Percentiles rank a stretch among this genome's conserved stretches.
Evolutionary conservation across 257 asterid genomes (phyloP).

Genomic region (Solanum sitiens): DNA sequence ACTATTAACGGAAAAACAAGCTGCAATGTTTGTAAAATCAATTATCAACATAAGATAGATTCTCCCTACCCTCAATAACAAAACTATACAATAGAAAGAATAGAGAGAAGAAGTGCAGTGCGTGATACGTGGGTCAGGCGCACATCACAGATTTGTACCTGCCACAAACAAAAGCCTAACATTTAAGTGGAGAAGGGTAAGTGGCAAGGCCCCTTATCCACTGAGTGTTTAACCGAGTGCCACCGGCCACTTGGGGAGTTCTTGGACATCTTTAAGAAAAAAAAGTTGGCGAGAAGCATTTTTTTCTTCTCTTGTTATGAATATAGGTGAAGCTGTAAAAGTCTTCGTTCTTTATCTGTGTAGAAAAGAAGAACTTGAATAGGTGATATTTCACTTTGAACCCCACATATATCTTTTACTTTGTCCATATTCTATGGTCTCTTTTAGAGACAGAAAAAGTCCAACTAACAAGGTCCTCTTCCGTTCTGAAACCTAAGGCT

Average conservation of each 20-base stretch:
- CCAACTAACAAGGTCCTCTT: background rate
- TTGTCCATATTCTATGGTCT: background rate
- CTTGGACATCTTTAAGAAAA: background rate
- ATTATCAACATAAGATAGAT: background rate
- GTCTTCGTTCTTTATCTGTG: background rate
- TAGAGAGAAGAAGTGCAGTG: background rate
- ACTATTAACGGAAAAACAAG: background rate
- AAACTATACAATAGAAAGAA: background rate
- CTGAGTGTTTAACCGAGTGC: background rate
- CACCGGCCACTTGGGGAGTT: background rate
- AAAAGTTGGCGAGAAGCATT: background rate
- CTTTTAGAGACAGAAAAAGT: background rate
- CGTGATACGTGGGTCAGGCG: background rate
- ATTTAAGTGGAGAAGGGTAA: background rate
- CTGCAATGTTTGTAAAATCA: background rate
- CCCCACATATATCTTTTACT: background rate
- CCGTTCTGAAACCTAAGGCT: background rate
- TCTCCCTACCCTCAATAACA: background rate
- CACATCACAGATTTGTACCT: background rate
- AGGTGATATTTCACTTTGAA: background rate
- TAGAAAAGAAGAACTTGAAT: background rate
- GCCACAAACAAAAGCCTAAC: background rate
- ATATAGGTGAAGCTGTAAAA: background rate
- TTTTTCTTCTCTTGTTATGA: background rate
- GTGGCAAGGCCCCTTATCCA: background rate